Base-by-base conservation (phyloP, 208 protist genomes). In the Trypanosoma brucei region DNA sequence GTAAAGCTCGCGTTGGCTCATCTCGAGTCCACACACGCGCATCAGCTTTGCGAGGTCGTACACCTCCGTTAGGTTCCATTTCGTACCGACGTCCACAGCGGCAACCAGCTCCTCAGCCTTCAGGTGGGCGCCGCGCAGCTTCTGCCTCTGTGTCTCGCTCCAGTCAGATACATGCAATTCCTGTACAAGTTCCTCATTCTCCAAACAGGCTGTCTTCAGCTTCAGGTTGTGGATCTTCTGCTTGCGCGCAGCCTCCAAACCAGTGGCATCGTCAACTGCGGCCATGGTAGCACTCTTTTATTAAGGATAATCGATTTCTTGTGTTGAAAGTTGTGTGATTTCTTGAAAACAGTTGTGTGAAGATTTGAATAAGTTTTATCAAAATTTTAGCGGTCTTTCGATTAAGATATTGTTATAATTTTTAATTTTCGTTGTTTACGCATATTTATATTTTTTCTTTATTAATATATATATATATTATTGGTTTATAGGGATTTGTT, bases 181-280 rank as follows among this genome's bases (percentile, higher is more conserved):
- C 75, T 91, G 84, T 39, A 91, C 57, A 34, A 91, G 61, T 72
- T 91, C 84, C 66, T 89, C 81, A 66, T 92, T 92, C 72, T 86
- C 79, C 40, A 88, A 71, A 60, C 81, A 86, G 31, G 68, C 81
- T 39, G 85, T 92, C 78, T 88, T 92, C 61, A 92, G 78, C 80
- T 92, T 92, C 75, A 92, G 69, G 55, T 92, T 92, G 79, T 92
- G 84, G 55, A 85, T 91, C 76, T 86, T 86, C 80, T 86, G 86
- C 81, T 90, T 88, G 75, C 87, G 84, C 36, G 87, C 84, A 22
- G 84, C 87, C 74, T 91, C 87, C 39, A 93, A 76, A 36, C 84
- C 82, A 70, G 79, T 83, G 37, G 80, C 68, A 55, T 90, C 83
- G 8, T 86, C 83, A 3, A 54, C n/a, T 45, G 78, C 69, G 54